A percentile compares a stretch with the other conserved stretches of the same genome.
These are phyloP conservation scores for Claviceps monticola DNA, from an alignment of 2,329 filamentous ascomycete genomes.

Conservation along the genomic window DNA sequence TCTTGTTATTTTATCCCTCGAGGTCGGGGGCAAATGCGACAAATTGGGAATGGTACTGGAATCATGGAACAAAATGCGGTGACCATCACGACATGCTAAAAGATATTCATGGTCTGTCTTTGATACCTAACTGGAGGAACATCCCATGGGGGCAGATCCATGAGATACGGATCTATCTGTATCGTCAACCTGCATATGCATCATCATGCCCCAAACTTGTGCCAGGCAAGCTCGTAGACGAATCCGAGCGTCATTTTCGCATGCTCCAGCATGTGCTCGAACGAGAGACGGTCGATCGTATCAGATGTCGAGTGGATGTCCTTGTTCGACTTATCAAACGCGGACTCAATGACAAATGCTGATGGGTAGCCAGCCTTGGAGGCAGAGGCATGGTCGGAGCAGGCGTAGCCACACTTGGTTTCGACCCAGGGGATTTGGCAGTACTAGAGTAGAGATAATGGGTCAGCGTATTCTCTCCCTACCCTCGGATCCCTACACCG, in stretches of 20 bases:
- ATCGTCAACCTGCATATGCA: background rate
- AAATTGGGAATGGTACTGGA: too few species aligned
- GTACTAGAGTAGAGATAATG: conserved; percentile 43
- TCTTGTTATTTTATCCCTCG: too few species aligned
- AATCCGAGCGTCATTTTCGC: conserved; percentile 72
- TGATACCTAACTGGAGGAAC: too few species aligned
- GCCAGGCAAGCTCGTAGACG: conserved; percentile 72
- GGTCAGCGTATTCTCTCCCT: background rate
- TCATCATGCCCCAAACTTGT: conserved; percentile 36
- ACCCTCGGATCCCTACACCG: too few species aligned
- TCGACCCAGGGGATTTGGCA: conserved; percentile 77
- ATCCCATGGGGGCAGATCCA: too few species aligned
- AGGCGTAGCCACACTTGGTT: conserved; percentile 82
- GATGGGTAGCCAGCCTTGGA: conserved; percentile 62
- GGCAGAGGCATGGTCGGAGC: conserved; percentile 61
- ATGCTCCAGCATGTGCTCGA: conserved; percentile 87
- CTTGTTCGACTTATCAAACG: conserved; percentile 51
- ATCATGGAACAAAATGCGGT: too few species aligned
- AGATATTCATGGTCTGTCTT: too few species aligned
- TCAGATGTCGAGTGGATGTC: conserved; percentile 61
- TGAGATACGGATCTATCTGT: too few species aligned
- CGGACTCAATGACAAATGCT: conserved; percentile 63
- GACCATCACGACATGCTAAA: too few species aligned
- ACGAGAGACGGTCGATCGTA: conserved; percentile 57
- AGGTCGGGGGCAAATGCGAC: too few species aligned